Evolutionary conservation across 208 protist species (phyloP).

Genomic region (Leishmania martiniquensis): DNA sequence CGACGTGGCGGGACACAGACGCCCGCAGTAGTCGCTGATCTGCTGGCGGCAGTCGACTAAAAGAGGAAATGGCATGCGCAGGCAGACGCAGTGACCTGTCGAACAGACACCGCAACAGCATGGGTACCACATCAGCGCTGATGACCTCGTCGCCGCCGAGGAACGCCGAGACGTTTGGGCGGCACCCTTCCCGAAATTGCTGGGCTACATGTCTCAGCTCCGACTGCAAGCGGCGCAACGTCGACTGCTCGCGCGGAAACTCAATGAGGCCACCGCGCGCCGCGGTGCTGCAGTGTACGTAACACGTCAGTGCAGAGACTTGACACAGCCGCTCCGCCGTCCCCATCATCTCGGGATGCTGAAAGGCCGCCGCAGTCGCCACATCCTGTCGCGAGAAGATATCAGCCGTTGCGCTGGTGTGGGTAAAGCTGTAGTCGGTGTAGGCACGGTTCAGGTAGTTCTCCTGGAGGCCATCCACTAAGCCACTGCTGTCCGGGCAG

Average conservation of each 20-base stretch:
- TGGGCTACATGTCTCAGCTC: conserved; percentile 42
- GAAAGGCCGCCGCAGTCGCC: conserved; percentile 42
- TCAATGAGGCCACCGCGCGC: conserved; percentile 30
- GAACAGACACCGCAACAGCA: conserved; percentile 65
- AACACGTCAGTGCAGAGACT: conserved; percentile 50
- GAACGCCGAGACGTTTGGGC: conserved; percentile 25
- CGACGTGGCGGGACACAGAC: conserved; percentile 58
- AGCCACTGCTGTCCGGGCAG: conserved; percentile 27
- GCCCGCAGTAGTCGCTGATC: conserved; percentile 50
- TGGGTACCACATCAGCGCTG: conserved; percentile 40
- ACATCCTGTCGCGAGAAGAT: conserved; percentile 65
- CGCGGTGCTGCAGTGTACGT: conserved; percentile 52
- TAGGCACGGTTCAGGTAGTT: conserved; percentile 70
- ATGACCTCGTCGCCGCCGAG: conserved; percentile 40
- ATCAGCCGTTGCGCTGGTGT: conserved; percentile 46
- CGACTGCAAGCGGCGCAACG: conserved; percentile 33
- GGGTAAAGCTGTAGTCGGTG: conserved; percentile 67
- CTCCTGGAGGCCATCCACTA: conserved; percentile 82
- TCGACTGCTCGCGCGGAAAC: conserved; percentile 52
- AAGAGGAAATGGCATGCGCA: conserved; percentile 42
- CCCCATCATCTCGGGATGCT: conserved; percentile 32
- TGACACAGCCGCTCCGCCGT: conserved; percentile 51
- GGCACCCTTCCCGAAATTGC: conserved; percentile 58
- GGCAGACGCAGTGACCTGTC: conserved; percentile 57
- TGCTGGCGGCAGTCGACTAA: conserved; percentile 30